Base-by-base conservation (phyloP, 2,329 filamentous ascomycete species). In the Fusarium sp. region DNA sequence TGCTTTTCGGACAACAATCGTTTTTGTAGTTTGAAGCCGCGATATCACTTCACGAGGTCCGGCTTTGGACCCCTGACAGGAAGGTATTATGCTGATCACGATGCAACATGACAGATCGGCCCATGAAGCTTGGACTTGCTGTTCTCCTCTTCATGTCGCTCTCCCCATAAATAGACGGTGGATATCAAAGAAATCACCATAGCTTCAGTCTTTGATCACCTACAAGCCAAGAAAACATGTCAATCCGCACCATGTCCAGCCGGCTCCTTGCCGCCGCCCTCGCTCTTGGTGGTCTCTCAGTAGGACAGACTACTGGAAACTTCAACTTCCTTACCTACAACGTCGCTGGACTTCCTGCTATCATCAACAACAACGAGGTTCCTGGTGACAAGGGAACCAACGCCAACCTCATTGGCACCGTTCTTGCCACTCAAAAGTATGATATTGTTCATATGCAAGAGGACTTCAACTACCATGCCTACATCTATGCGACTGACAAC, bases 391-490 rank as follows among this genome's bases (percentile, higher is more conserved):
- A 92, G 81, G 82, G 83, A 1, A 84, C 83, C 12, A 92, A 92
- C 79, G 84, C 90, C 3, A 82, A 82, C 15, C 79, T 81, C 35
- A 91, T 92, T 55, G 91, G 91, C 2, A 78, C 84, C 9, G 83
- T 87, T 59, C 89, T 93, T 74, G 82, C 87, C 10, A 72, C 88
- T 76, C 87, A 90, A 66, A 85, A 82, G 63, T 91, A 89, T 81
- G 89, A 91, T 73, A 81, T 93, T 35, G 89, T 92, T 78, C 86
- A 93, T 72, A 83, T 91, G 20, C 91, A 93, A 79, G 91, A 92
- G 84, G 90, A 92, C 79, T 92, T 92, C 84, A 91, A 91, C 81
- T 93, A 89, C 80, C 90, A 93, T 74, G 87, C 89, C 14, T 85
- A 86, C 64, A 86, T 93, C 72, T 93, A 92, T 80, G 83, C 83